phyloP scores from a whole-genome alignment of 352 stramenopile genomes.

The Aphanomyces stellatus region DNA sequence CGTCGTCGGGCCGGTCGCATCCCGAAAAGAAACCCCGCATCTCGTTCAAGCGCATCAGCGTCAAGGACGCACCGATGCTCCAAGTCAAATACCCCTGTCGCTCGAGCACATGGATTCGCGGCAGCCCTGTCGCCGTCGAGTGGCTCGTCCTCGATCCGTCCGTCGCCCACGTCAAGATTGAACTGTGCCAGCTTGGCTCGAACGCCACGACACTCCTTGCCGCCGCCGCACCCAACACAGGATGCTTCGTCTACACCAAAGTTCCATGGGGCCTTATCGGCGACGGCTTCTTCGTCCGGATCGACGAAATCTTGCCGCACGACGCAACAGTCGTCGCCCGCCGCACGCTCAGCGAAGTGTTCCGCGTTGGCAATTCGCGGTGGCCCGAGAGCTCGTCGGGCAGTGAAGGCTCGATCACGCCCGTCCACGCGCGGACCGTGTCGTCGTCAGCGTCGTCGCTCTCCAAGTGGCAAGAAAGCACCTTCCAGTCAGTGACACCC shows the following conservation, averaged over 20 bases:
- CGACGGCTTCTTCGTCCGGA: slow-evolving; percentile 66
- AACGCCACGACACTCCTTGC: slow-evolving; percentile 61
- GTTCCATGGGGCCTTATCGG: slow-evolving; percentile 80
- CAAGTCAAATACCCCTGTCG: slow-evolving; percentile 31
- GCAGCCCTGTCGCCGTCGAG: slow-evolving; percentile 53
- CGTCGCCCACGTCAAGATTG: slow-evolving; percentile 48
- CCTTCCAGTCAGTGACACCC: background rate
- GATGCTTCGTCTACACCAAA: slow-evolving; percentile 59
- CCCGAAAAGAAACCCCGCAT: no score
- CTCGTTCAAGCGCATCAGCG: background rate
- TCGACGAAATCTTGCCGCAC: slow-evolving; percentile 34
- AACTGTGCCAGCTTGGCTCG: slow-evolving; percentile 57
- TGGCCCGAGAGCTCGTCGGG: background rate
- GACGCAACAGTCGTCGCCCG: slow-evolving; percentile 37
- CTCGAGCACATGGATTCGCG: slow-evolving; percentile 56
- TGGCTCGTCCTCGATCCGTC: slow-evolving; percentile 54
- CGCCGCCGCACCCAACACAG: slow-evolving; percentile 49
- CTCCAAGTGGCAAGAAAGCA: background rate
- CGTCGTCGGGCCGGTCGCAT: background rate
- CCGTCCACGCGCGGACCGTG: background rate
- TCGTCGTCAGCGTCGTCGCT: background rate
- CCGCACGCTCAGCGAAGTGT: slow-evolving; percentile 35
- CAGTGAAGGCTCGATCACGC: slow-evolving; percentile 1
- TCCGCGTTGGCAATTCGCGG: slow-evolving; percentile 53
- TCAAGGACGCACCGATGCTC: slow-evolving; percentile 26